Conservation (phyloP, 768 basidiomycete species). For the Pilatotrama ljubarskyi region DNA sequence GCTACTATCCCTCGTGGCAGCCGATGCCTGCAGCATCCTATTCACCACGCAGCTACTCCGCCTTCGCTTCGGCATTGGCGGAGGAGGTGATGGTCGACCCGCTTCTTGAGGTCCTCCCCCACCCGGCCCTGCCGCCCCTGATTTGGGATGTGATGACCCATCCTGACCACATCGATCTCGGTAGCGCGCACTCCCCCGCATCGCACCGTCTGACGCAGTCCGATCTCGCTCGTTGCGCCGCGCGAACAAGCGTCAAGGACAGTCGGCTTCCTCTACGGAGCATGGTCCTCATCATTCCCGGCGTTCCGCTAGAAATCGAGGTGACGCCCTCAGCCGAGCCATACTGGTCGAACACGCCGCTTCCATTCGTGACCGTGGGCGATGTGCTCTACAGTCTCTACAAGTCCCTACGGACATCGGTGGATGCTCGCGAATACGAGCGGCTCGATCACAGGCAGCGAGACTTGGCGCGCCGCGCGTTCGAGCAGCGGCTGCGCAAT, state of each 20-base stretch:
- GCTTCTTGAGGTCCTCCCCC: slow-evolving; percentile 4
- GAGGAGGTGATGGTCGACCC: slow-evolving; percentile 5
- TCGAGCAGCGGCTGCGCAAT: slow-evolving; percentile 1
- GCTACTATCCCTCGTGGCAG: neutral
- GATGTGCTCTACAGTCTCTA: slow-evolving; percentile 53
- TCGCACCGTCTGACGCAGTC: neutral
- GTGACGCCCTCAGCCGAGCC: slow-evolving; percentile 27
- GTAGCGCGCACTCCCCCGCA: slow-evolving; percentile 1
- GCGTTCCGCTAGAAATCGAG: slow-evolving; percentile 7
- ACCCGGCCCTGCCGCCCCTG: slow-evolving; percentile 6
- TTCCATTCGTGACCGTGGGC: slow-evolving; percentile 39
- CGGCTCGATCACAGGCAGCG: slow-evolving; percentile 20
- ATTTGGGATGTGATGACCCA: slow-evolving; percentile 14
- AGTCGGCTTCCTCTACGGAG: neutral
- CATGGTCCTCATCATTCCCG: slow-evolving; percentile 10
- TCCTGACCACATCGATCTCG: slow-evolving; percentile 6
- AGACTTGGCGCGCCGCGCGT: neutral
- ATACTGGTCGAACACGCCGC: slow-evolving; percentile 19
- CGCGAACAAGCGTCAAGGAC: neutral
- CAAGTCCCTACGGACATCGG: slow-evolving; percentile 42
- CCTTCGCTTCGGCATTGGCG: neutral
- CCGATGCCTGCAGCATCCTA: neutral
- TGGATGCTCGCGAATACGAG: slow-evolving; percentile 42
- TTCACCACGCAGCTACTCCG: neutral
- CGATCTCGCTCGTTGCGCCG: slow-evolving; percentile 10